phyloP scores from a whole-genome alignment of 176 grass and related monocot species.

The Bothriochloa decipiens region DNA sequence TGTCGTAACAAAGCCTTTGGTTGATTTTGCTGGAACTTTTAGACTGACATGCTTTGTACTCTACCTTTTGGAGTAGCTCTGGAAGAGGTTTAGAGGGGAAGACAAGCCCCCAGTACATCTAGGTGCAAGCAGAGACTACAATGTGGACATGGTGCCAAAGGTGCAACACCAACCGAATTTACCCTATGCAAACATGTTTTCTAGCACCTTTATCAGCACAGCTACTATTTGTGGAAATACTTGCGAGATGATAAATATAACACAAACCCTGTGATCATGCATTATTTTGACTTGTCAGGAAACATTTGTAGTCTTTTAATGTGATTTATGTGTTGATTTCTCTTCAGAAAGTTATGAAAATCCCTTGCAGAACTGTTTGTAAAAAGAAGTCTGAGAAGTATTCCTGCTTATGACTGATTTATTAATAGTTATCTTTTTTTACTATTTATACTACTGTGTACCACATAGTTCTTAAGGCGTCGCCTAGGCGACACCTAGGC shows the following conservation, averaged over 20 bases:
- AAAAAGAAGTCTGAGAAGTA: neutral
- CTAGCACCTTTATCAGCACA: conserved; percentile 4
- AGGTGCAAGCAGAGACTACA: conserved; percentile 91
- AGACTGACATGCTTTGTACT: conserved; percentile 31
- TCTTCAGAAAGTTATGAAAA: neutral
- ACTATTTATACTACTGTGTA: neutral
- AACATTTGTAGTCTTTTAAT: conserved; percentile 11
- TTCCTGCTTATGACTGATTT: conserved; percentile 20
- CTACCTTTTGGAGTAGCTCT: conserved; percentile 57
- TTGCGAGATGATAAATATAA: conserved; percentile 5
- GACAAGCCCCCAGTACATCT: conserved; percentile 81
- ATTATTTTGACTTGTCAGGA: conserved; percentile 23
- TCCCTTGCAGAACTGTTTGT: conserved; percentile 14
- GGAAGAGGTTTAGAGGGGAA: conserved; percentile 91
- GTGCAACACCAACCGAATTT: conserved; percentile 29
- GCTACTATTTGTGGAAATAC: neutral
- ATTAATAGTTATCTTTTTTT: neutral
- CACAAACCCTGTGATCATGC: neutral
- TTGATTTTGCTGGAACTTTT: conserved; percentile 13
- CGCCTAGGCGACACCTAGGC: too few relatives aligned
- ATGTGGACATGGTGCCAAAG: conserved; percentile 97
- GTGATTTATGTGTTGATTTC: neutral
- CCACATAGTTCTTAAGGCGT: too few relatives aligned
- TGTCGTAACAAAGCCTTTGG: conserved; percentile 15
- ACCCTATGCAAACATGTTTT: conserved; percentile 35